Base-by-base conservation (phyloP, 2,329 filamentous ascomycete genomes). In the Xylaria sp. region DNA sequence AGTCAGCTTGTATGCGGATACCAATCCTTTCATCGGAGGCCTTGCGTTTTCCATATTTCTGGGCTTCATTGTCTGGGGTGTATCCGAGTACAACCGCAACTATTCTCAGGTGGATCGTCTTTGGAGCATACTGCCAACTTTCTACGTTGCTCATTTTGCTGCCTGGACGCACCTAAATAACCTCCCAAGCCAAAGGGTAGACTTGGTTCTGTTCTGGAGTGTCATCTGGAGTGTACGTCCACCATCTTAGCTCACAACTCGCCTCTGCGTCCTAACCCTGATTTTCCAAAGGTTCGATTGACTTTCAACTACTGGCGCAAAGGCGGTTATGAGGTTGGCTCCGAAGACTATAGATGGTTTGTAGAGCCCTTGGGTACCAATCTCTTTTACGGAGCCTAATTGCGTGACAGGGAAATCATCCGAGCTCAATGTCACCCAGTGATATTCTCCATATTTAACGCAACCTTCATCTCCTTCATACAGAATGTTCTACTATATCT, bases 261-360 rank as follows among this genome's bases (percentile, higher is more conserved):
- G 13, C 17, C 25, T 17, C 20, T 45, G 6, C 10, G 9, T 9
- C 57, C 29, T 27, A 13, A 47, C 66, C 59, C 74, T 77, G 53
- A 79, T 62, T 67, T 67, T 55, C 68, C 50, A 2, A 66, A 94
- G 92, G 77, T 82, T 65, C 91, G 96, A 11, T 83, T 99, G 79
- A 98, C 95, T 2, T 98, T 88, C 84, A 99, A 99, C 81, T 99
- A 97, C 82, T 97, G 92, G 90, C 91, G 96, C 65, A 97, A 93
- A 79, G 96, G 96, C 44, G 96, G 96, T 27, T 99, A 99, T 78
- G 83, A 85, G 17, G 84, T 94, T 70, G 95, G 96, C 42, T 94
- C 92, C 17, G 95, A 99, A 80, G 96, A 99, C 79, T 99, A 99
- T 79, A 88, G 96, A 81, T 99, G 96, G 89, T 85, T 73, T 57